phyloP scores from a whole-genome alignment of 2,329 filamentous ascomycete species.

The Atkinsonella texensis region DNA sequence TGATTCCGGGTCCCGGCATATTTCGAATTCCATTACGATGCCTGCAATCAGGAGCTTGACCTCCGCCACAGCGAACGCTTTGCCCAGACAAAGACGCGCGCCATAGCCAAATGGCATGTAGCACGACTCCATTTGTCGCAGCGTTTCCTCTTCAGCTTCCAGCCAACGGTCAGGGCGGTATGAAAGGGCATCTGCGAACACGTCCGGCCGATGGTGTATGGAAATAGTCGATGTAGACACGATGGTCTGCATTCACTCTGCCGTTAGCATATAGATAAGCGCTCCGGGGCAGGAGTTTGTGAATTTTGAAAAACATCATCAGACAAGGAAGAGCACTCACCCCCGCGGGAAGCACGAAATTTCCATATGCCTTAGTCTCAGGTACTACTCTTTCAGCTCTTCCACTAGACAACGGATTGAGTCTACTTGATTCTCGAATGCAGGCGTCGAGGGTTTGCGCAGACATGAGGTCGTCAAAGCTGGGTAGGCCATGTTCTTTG shows the following conservation, averaged over 20 bases:
- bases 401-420: constrained; percentile 4
- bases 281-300: no score
- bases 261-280: not conserved
- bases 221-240: constrained; percentile 5
- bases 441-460: constrained; percentile 3
- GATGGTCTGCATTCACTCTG: not conserved
- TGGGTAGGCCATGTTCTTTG: not conserved
- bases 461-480: constrained; percentile 1
- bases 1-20: constrained; percentile 1
- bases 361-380: not conserved
- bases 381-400: constrained; percentile 5
- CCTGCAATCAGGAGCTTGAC: constrained; percentile 4
- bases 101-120: constrained; percentile 5
- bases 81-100: constrained; percentile 4
- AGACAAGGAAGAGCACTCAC: constrained; percentile 2
- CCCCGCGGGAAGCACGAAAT: constrained; percentile 1
- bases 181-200: not conserved
- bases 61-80: constrained; percentile 4
- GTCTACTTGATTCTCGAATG: constrained; percentile 2
- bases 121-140: constrained; percentile 5
- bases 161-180: constrained; percentile 5
- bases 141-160: constrained; percentile 2
- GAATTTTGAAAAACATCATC: no score
- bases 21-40: constrained; percentile 1
- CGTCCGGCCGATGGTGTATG: constrained; percentile 2